Base-by-base conservation (phyloP, 768 basidiomycete genomes). In the Mycena capillaripes region DNA sequence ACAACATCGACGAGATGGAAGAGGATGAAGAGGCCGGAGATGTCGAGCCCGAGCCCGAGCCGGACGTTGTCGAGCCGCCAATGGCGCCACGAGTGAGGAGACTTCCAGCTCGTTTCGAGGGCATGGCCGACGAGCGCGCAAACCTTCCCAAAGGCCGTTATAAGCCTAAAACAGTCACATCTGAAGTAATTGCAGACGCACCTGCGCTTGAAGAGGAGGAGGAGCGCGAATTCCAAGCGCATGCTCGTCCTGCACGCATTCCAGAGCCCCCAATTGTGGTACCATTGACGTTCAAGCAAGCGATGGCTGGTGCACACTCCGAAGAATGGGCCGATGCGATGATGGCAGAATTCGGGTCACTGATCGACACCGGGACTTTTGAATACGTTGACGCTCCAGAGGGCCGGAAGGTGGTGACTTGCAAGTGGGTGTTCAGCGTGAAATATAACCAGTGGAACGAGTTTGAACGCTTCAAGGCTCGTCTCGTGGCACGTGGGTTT, bases 171-270 rank as follows among this genome's bases (percentile, higher is more conserved):
- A 29, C 11, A 19, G 53, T 14, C 14, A 10, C 36, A 12, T 29
- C 14, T n/a, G n/a, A n/a, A 36, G 36, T 36, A 36, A 6, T 12
- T 36, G 30, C 16, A 32, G 38, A 59, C 25, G 21, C 58, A 3
- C 55, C 52, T 55, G 64, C 2, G 38, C 53, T 56, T 56, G 60
- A 61, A 40, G 65, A 66, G 65, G 65, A 66, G 65, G 53, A 66
- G 38, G 52, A 66, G 64, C 48, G 14, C 4, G 62, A 53, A 19
- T n/a, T 23, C 17, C 65, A 56, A 66, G 66, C 42, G 2, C 65
- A 66, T 8, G 56, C 55, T 8, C 66, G 32, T 34, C 3, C 44
- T 66, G 56, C 66, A 21, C n/a, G 21, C 1, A 10, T 48, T 17
- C 66, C 56, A 25, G 42, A 11, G 32, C 30, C 42, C 16, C 66